Evolutionary conservation across 1,139 yeast species (phyloP).

Genomic region (Yamadazyma sp.): DNA sequence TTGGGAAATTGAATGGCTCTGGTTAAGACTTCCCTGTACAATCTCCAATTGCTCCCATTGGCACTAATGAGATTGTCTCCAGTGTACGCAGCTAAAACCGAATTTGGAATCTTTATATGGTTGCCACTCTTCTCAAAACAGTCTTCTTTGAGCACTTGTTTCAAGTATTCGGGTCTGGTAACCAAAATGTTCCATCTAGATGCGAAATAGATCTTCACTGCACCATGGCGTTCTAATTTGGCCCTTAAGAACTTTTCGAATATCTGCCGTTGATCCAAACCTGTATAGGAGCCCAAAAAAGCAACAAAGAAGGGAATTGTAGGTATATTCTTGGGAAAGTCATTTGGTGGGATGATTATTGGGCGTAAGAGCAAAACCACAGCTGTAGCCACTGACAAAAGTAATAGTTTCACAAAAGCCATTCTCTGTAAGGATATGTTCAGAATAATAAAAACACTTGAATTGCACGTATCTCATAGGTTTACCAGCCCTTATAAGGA

Average conservation of each 20-base stretch:
- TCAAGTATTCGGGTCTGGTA: slow-evolving; percentile 47
- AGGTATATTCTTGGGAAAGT: slow-evolving; percentile 48
- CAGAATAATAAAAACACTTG: too few relatives aligned
- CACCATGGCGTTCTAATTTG: slow-evolving; percentile 51
- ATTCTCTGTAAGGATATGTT: too few relatives aligned
- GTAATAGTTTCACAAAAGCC: not conserved
- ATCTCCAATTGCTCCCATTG: slow-evolving; percentile 55
- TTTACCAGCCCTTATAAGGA: too few relatives aligned
- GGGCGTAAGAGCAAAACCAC: not conserved
- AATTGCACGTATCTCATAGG: too few relatives aligned
- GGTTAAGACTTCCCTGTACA: slow-evolving; percentile 47
- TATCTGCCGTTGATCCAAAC: slow-evolving; percentile 51
- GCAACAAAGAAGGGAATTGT: slow-evolving; percentile 63
- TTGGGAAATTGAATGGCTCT: slow-evolving; percentile 55
- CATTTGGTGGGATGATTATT: slow-evolving; percentile 29
- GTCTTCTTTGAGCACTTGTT: slow-evolving; percentile 50
- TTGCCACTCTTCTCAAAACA: slow-evolving; percentile 61
- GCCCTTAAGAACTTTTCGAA: slow-evolving; percentile 40
- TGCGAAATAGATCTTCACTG: slow-evolving; percentile 61
- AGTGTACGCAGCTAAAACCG: slow-evolving; percentile 56
- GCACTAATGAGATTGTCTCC: slow-evolving; percentile 67
- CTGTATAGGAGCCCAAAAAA: slow-evolving; percentile 46
- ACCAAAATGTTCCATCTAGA: slow-evolving; percentile 64
- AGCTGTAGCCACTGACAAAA: not conserved
- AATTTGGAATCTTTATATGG: slow-evolving; percentile 56